Conservation (phyloP, 202 grass and related monocot species). For the Tripidium arundinaceum region DNA sequence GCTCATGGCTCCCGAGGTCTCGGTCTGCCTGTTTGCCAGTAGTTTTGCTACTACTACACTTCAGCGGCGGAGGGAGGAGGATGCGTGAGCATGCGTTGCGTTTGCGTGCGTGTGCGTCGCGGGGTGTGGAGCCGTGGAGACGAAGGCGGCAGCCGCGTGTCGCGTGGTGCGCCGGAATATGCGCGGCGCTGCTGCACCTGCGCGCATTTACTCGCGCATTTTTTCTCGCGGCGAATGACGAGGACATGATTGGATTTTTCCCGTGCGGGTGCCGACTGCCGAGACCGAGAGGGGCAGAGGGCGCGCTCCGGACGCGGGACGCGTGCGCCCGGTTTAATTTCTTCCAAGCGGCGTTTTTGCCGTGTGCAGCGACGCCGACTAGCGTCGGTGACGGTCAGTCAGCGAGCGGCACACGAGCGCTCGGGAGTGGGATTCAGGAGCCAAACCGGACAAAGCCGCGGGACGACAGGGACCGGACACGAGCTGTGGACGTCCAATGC, state of each 20-base stretch:
- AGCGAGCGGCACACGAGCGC: neutral
- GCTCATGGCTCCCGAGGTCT: neutral
- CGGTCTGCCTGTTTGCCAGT: neutral
- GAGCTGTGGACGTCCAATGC: slow-evolving; percentile 18
- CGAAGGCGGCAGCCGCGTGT: slow-evolving; percentile 38
- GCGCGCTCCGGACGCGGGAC: neutral
- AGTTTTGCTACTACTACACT: neutral
- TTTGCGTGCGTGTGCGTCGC: neutral
- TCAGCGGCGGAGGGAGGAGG: neutral
- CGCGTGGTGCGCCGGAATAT: slow-evolving; percentile 40
- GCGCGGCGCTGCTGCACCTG: slow-evolving; percentile 15
- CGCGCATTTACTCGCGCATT: slow-evolving; percentile 18
- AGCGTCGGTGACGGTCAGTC: neutral
- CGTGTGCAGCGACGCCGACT: neutral
- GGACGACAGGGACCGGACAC: slow-evolving; percentile 17
- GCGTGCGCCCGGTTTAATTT: slow-evolving; percentile 9
- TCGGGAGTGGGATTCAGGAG: neutral
- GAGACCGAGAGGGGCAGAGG: neutral
- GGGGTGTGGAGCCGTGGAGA: neutral
- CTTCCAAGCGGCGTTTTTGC: neutral
- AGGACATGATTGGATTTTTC: slow-evolving; percentile 21
- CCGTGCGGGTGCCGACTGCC: neutral
- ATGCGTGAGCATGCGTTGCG: neutral
- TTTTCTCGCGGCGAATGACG: slow-evolving; percentile 17
- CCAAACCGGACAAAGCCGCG: slow-evolving; percentile 22